A percentile compares a stretch with the other conserved stretches of the same genome.
Conservation (phyloP, 2,329 filamentous ascomycete species). For the Botrytis medusae region DNA sequence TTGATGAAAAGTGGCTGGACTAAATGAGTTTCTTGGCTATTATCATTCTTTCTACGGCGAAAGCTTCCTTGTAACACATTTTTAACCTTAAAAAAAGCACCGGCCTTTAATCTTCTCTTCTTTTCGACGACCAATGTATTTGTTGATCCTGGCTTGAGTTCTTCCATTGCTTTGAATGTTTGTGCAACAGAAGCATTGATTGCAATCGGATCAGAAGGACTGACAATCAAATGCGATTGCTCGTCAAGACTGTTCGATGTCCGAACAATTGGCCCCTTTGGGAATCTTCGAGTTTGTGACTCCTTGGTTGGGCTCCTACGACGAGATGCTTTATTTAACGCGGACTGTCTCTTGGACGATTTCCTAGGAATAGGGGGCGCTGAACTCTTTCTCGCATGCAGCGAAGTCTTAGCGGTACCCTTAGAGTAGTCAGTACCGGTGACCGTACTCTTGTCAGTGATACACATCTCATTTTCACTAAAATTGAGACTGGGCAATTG, state of each 20-base stretch:
- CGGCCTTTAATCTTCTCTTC: slow-evolving; percentile 29
- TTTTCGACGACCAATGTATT: slow-evolving; percentile 25
- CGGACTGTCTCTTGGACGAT: slow-evolving; percentile 31
- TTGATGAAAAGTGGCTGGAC: slow-evolving; percentile 22
- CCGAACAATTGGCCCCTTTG: not conserved
- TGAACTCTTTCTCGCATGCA: slow-evolving; percentile 27
- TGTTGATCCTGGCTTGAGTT: slow-evolving; percentile 7
- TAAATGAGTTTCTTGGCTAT: slow-evolving; percentile 25
- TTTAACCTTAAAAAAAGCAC: slow-evolving; percentile 30
- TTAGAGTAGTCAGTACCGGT: not conserved
- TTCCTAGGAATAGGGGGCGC: slow-evolving; percentile 31
- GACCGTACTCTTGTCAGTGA: not conserved
- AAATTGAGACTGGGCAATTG: slow-evolving; percentile 18
- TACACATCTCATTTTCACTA: slow-evolving; percentile 2
- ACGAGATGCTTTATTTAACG: slow-evolving; percentile 17
- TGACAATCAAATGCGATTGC: not conserved
- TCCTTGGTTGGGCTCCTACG: slow-evolving; percentile 4
- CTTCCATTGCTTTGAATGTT: slow-evolving; percentile 4
- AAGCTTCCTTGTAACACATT: slow-evolving; percentile 27
- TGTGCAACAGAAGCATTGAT: slow-evolving; percentile 13
- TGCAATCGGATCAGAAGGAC: slow-evolving; percentile 10
- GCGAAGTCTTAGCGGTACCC: not conserved
- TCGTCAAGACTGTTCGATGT: not conserved
- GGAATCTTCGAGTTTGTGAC: not conserved
- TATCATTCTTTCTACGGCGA: slow-evolving; percentile 24